Base-by-base conservation (phyloP, 2,329 filamentous ascomycete genomes). In the Pestalotiopsis sp. region DNA sequence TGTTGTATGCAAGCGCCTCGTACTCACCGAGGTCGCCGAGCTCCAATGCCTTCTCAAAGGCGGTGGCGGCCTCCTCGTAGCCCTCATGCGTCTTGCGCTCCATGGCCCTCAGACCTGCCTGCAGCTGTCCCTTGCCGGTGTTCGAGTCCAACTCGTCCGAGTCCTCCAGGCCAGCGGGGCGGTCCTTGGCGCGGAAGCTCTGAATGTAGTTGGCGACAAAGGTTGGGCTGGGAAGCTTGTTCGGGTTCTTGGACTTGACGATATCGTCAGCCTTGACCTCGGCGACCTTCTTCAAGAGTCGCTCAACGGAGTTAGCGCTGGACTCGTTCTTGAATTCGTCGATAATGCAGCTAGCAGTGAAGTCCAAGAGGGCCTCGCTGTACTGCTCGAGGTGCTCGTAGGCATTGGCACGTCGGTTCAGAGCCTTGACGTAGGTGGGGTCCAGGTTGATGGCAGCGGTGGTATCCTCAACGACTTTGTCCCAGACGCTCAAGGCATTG, bases 141-240 rank as follows among this genome's bases (percentile, higher is more conserved):
- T 92, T 90, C 74, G 95, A 90, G 57, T 89, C 82, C 63, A 98
- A 81, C 73, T 97, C 93, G n/a, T 86, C 90, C 7, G 90, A 87
- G 74, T 97, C 93, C 69, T 95, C 94, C 65, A 99, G 85, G 13
- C 94, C 95, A 70, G 86, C 89, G 3, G 96, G 95, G 2, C 93
- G 88, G 62, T 90, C 86, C 84, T 92, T 93, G 69, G 91, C 86
- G 70, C 96, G 92, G 92, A 99, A 99, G 85, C 95, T 98, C 84
- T 98, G 95, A 39, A 99, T 91, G 82, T 99, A 99, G 86, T 99
- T 99, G 78, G 94, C 94, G 73, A 99, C 95, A 75, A 98, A 99
- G 13, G 95, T 98, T 38, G 96, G 92, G 81, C 95, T 98, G 23
- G 96, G 96, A 64, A 99, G 88, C 83, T 93, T 95, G 84, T 94